These are phyloP conservation scores for Didymella segeticola DNA, from an alignment of 2,329 filamentous ascomycete species.

Conservation along the genomic window DNA sequence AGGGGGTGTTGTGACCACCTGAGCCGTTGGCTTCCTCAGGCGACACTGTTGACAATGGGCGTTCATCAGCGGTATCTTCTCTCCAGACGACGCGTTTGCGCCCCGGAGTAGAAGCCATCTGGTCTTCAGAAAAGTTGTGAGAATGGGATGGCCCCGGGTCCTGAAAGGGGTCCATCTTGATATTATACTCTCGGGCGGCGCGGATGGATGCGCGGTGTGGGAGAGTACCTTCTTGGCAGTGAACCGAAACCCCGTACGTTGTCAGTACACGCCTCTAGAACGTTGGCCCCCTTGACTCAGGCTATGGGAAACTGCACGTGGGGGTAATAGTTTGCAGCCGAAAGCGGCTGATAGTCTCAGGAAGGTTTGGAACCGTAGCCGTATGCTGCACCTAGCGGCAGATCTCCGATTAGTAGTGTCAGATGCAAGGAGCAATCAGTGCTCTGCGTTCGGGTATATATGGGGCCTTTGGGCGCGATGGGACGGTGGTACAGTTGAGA, in stretches of 20 bases:
- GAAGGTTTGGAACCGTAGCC: constrained; percentile 19
- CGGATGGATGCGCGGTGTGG: constrained; percentile 3
- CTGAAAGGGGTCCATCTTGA: constrained; percentile 38
- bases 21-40: constrained; percentile 37
- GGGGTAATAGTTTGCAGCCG: constrained; percentile 20
- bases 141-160: constrained; percentile 26
- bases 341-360: constrained; percentile 21
- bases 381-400: constrained; percentile 26
- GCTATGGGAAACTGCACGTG: constrained; percentile 24
- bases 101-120: constrained; percentile 36
- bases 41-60: constrained; percentile 22
- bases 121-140: constrained; percentile 29
- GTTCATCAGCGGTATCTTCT: constrained; percentile 24
- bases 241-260: constrained; percentile 9
- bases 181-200: constrained; percentile 26
- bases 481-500: constrained; percentile 5
- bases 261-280: constrained; percentile 21
- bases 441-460: constrained; percentile 26
- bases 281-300: constrained; percentile 23
- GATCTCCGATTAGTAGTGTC: constrained; percentile 23
- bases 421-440: constrained; percentile 25
- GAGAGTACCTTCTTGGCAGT: constrained; percentile 10
- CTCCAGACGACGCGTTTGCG: constrained; percentile 47
- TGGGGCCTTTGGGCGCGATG: constrained; percentile 22
- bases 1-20: constrained; percentile 37